Base-by-base conservation (phyloP, 768 basidiomycete genomes). In the Dacryopinax primogenitus region DNA sequence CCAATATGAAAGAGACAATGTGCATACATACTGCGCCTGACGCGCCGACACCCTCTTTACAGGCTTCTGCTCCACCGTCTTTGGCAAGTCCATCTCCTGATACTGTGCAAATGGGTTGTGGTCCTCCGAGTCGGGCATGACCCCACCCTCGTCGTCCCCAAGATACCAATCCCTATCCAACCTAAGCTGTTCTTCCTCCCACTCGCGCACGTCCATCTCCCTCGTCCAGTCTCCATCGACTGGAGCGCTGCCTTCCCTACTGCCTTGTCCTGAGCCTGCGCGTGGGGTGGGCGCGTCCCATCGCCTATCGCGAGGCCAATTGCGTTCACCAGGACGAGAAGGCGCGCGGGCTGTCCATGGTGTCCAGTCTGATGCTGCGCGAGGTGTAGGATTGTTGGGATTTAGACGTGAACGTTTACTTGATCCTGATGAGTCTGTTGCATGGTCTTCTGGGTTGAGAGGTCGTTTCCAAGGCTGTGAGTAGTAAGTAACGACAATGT, bases 141-240 rank as follows among this genome's bases (percentile, higher is more conserved):
- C 78, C 1, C 83, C 86, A 23, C 87, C 90, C 67, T 92, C 92
- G 71, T 93, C 95, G 26, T 89, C 90, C 47, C 88, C 87, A 63
- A 84, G 86, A 73, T 98, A 99, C 96, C 96, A 99, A 71, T 97
- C 93, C 30, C 96, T 80, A 74, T 99, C 96, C 71, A 97, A 72
- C 66, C 82, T 81, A 13, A 92, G 81, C 74, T 96, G 92, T 73
- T 98, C 96, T 71, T 97, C 95, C 74, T 97, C 96, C 96, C 95
- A 99, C 71, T 96, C 95, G 62, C 88, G 80, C 45, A 82, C 80
- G 72, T 93, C 88, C 32, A 94, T 74, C 11, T 68, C 65, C 37
- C 72, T 32, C 16, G 68, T 71, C 35, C 70, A 66, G 1, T 51
- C 64, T 3, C 70, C 67, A 11, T 71, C 72, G 7, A 82, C 84